Evolutionary conservation across 2,329 filamentous ascomycete species (phyloP), one percentile per base, ranked within the genome.

Genomic region (Nothophoma quercina): DNA sequence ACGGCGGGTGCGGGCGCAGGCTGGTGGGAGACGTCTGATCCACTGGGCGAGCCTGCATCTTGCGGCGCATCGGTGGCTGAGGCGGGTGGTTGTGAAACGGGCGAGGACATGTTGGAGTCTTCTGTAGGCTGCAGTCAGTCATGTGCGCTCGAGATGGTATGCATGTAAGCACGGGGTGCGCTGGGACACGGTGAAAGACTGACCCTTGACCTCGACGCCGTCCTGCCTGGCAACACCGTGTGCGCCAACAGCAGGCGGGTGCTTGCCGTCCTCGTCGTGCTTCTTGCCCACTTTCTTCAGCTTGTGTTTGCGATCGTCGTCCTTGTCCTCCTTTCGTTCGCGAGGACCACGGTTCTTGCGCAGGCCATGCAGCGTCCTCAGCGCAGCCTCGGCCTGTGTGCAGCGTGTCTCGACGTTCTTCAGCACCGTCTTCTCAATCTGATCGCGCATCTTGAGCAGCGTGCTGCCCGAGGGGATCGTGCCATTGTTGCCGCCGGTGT

Each of bases 231-330:
- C 81, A 22, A 88, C 51, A 45, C 82, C 83, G 75, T 88, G 86
- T 12, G 86, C 85, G 36, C 86, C 86, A 58, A 86, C 81, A 26
- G 80, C 79, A 43, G 83, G 76, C 19, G 84, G 84, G 34, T 84
- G 77, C 47, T 85, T 82, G 56, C 89, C 85, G 54, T 83, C 84
- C 7, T 84, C 81, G 52, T 88, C 89, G 76, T 91, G 92, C 71
- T 89, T 87, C 78, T 90, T 92, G 81, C 90, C 92, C 60, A 88
- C 82, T 72, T 93, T 74, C 60, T 76, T 75, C 41, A 74, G 57
- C 62, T 75, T 75, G 58, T 71, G 69, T 28, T 70, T 72, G 57
- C 83, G 78, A 39, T 81, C 79, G 68, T 56, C 73, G 66, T 72
- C 79, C 70, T 70, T 79, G 64, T 79, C 78, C 72, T 58, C 84